Conservation (phyloP, 179 eudicot genomes). For the Spinacia oleracea region DNA sequence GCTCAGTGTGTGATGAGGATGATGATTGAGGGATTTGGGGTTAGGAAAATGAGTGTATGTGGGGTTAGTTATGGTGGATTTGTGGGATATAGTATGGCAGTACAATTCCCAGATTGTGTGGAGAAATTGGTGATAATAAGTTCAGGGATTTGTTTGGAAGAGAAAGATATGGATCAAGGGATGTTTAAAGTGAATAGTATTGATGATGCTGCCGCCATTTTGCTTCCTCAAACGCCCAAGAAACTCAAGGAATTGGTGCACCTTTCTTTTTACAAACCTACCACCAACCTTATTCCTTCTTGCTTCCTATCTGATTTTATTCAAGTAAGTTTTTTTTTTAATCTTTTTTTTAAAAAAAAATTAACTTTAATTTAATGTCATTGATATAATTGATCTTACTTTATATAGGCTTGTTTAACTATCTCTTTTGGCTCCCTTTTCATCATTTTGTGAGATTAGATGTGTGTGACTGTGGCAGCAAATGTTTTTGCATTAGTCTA, state of each 20-base stretch:
- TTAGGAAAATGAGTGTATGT: constrained; percentile 47
- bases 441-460: not conserved
- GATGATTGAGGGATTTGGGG: constrained; percentile 48
- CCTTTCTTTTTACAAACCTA: constrained; percentile 56
- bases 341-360: too few species aligned
- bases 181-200: constrained; percentile 58
- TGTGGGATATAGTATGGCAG: constrained; percentile 78
- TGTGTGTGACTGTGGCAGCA: not conserved
- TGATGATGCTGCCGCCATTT: constrained; percentile 61
- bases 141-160: constrained; percentile 79
- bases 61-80: constrained; percentile 94
- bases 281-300: constrained; percentile 43
- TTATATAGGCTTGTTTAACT: not conserved
- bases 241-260: constrained; percentile 60
- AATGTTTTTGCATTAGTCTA: not conserved
- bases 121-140: constrained; percentile 66
- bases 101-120: constrained; percentile 55
- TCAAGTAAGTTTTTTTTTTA: constrained; percentile 50
- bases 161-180: constrained; percentile 59
- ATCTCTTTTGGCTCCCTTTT: not conserved
- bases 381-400: not conserved
- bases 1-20: constrained; percentile 54
- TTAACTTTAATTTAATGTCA: too few species aligned
- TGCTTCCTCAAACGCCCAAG: constrained; percentile 67
- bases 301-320: constrained; percentile 72